phyloP scores from a whole-genome alignment of 106 monocot genomes.

The Gastrodia elata region DNA sequence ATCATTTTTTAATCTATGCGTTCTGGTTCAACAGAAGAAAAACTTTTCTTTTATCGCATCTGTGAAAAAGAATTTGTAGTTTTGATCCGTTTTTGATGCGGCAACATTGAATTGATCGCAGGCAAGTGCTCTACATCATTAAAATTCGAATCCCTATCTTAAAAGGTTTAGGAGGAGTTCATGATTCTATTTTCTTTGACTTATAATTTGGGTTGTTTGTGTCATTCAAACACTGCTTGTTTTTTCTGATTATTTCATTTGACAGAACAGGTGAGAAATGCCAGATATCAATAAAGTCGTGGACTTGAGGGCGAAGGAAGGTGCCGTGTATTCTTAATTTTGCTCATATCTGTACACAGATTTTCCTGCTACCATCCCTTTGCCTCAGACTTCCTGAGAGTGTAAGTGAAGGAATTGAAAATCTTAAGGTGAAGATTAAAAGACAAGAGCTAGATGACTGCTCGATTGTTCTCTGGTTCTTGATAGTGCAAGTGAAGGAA shows the following conservation, averaged over 20 bases:
- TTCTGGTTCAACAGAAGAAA: not conserved
- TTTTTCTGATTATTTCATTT: constrained; percentile 4
- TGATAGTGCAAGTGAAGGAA: too few relatives aligned
- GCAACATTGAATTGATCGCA: not conserved
- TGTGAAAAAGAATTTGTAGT: not conserved
- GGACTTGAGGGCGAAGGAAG: constrained; percentile 29
- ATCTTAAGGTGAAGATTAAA: constrained; percentile 18
- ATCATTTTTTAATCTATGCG: not conserved
- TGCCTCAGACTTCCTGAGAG: constrained; percentile 18
- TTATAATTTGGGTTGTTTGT: not conserved
- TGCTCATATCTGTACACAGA: constrained; percentile 30
- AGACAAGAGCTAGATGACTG: constrained; percentile 1
- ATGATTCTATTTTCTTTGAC: not conserved
- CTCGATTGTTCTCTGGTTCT: constrained; percentile 9
- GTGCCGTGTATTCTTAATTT: constrained; percentile 17
- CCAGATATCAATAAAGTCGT: not conserved
- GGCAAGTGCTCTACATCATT: not conserved
- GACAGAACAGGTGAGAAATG: not conserved
- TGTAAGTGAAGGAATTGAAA: constrained; percentile 12
- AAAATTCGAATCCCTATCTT: not conserved
- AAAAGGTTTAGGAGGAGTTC: not conserved
- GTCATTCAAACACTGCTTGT: too few relatives aligned
- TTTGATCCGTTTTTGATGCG: not conserved
- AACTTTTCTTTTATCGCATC: not conserved
- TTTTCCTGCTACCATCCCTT: constrained; percentile 45